Conservation (phyloP, 2,329 filamentous ascomycete species). For the Calonectria pteridis region DNA sequence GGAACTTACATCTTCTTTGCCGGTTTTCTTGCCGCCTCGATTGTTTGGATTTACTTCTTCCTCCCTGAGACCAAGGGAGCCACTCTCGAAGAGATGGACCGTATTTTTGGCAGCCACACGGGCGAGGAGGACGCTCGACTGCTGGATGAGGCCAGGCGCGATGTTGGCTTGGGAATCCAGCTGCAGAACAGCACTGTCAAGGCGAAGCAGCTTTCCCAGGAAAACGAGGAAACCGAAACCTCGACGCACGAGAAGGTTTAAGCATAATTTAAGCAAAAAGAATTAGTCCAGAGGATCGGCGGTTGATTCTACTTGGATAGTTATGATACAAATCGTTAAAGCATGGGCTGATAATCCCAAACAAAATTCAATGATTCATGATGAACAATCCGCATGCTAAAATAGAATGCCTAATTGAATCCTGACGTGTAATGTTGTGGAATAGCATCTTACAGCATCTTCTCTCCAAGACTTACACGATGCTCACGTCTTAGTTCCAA, state of each 20-base stretch:
- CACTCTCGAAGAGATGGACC: slow-evolving; percentile 67
- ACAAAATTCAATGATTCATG: not conserved
- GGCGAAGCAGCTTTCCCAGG: slow-evolving; percentile 35
- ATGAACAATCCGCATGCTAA: not conserved
- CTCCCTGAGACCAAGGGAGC: slow-evolving; percentile 68
- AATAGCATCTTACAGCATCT: not conserved
- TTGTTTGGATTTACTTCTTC: slow-evolving; percentile 63
- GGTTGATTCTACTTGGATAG: not conserved
- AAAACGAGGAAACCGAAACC: slow-evolving; percentile 31
- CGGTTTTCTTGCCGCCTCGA: slow-evolving; percentile 59
- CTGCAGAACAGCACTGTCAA: slow-evolving; percentile 32
- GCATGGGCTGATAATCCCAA: not conserved
- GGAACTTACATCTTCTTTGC: slow-evolving; percentile 71
- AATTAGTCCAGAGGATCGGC: not conserved
- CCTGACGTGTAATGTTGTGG: not conserved
- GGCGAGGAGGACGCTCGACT: slow-evolving; percentile 42
- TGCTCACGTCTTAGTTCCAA: not conserved
- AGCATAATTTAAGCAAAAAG: not conserved
- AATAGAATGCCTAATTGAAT: not conserved
- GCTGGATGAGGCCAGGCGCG: slow-evolving; percentile 37
- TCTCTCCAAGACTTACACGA: not conserved
- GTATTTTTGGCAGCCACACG: slow-evolving; percentile 59
- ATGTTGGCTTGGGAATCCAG: slow-evolving; percentile 38
- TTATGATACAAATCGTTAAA: not conserved
- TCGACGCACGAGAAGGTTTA: slow-evolving; percentile 34